Conservation (phyloP, 306 rosid species). For the Quercus dentata region DNA sequence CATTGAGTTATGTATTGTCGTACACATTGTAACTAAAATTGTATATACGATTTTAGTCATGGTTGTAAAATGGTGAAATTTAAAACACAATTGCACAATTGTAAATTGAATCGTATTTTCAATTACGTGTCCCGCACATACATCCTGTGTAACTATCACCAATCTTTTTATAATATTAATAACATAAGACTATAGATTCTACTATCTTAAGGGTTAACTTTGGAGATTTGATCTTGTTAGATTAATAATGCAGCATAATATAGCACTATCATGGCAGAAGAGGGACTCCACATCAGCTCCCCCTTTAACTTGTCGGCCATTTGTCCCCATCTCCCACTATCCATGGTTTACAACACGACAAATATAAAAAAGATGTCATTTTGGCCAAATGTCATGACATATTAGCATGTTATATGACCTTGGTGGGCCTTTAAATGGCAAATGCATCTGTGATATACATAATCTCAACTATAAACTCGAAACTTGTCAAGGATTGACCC, state of each 20-base stretch:
- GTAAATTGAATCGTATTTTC: too few relatives aligned
- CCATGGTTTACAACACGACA: background rate
- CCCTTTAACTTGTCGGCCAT: conserved; percentile 64
- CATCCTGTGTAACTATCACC: too few relatives aligned
- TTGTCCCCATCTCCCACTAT: conserved; percentile 39
- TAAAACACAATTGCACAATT: too few relatives aligned
- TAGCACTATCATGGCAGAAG: conserved; percentile 39
- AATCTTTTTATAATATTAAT: conserved; percentile 17
- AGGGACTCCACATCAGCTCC: conserved; percentile 45
- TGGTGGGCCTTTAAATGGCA: background rate
- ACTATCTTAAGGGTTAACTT: conserved; percentile 33
- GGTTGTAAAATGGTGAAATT: too few relatives aligned
- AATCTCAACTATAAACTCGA: background rate
- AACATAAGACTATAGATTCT: conserved; percentile 18
- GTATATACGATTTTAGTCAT: too few relatives aligned
- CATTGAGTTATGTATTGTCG: too few relatives aligned
- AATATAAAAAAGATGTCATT: background rate
- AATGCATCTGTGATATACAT: background rate
- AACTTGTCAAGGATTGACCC: too few relatives aligned
- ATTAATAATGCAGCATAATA: conserved; percentile 28
- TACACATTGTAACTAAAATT: too few relatives aligned
- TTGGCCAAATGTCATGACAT: background rate
- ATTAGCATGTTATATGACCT: background rate
- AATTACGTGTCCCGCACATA: too few relatives aligned
- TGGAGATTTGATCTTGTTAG: conserved; percentile 19